Conservation (phyloP, 345 rosid species). For the Mallotus nudiflorus region DNA sequence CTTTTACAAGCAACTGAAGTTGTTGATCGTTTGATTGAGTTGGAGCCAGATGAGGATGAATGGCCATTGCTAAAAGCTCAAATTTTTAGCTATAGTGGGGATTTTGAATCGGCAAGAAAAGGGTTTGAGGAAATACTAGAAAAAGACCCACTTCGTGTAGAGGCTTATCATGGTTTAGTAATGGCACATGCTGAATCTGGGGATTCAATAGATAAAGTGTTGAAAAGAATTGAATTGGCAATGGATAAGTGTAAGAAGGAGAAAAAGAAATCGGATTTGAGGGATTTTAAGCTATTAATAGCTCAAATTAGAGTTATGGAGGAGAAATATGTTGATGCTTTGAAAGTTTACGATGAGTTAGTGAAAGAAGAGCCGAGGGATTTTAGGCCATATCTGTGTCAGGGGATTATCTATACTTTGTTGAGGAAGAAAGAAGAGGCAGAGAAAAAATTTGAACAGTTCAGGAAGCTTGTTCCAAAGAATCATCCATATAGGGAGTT, state of each 20-base stretch:
- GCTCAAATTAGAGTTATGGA: slow-evolving; percentile 79
- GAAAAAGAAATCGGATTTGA: slow-evolving; percentile 53
- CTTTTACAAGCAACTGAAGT: slow-evolving; percentile 56
- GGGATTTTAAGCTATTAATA: slow-evolving; percentile 77
- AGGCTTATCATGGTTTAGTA: slow-evolving; percentile 83
- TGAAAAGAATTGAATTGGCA: slow-evolving; percentile 60
- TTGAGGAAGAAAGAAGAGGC: slow-evolving; percentile 79
- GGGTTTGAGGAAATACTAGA: slow-evolving; percentile 62
- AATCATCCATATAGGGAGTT: slow-evolving; percentile 88
- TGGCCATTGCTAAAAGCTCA: slow-evolving; percentile 76
- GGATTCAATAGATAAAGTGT: slow-evolving; percentile 37
- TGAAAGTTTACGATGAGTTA: slow-evolving; percentile 76
- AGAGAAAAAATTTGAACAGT: slow-evolving; percentile 79
- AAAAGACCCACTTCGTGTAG: slow-evolving; percentile 75
- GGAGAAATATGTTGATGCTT: slow-evolving; percentile 62
- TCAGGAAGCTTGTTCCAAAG: slow-evolving; percentile 70
- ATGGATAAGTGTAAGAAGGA: slow-evolving; percentile 77
- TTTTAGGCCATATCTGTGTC: slow-evolving; percentile 88
- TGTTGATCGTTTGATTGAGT: slow-evolving; percentile 59
- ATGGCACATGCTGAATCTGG: slow-evolving; percentile 69
- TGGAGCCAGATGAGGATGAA: slow-evolving; percentile 76
- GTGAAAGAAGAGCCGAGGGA: slow-evolving; percentile 90
- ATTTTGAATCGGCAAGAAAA: slow-evolving; percentile 51
- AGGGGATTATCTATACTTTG: slow-evolving; percentile 78
- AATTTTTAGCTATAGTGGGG: slow-evolving; percentile 57